Percentiles rank a stretch among this genome's conserved stretches.
phyloP scores from a whole-genome alignment of 2,329 filamentous ascomycete genomes.

The Hirsutella thompsonii region DNA sequence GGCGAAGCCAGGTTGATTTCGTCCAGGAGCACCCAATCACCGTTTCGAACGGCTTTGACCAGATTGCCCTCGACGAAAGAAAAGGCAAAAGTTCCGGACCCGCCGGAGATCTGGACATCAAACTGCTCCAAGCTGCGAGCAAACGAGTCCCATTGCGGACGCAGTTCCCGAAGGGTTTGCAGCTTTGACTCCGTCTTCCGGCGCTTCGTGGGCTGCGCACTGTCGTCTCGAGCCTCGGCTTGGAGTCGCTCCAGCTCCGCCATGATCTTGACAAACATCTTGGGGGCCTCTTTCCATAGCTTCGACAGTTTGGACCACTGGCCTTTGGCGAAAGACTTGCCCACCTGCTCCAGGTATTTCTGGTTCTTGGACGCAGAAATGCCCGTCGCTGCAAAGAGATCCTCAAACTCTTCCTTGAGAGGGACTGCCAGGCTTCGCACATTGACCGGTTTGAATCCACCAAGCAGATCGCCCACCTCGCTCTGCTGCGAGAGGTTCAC shows the following conservation, averaged over 20 bases:
- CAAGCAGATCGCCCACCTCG: conserved; percentile 88
- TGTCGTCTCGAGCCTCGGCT: conserved; percentile 17
- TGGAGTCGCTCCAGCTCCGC: conserved; percentile 35
- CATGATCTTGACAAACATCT: conserved; percentile 68
- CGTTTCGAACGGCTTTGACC: conserved; percentile 88
- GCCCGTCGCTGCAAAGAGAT: conserved; percentile 70
- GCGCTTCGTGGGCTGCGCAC: conserved; percentile 54
- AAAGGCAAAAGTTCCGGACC: conserved; percentile 73
- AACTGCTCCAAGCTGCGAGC: conserved; percentile 62
- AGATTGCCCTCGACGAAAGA: conserved; percentile 94
- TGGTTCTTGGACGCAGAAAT: conserved; percentile 84
- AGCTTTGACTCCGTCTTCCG: conserved; percentile 55
- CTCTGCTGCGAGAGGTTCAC: conserved; percentile 98
- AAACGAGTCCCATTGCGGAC: conserved; percentile 70
- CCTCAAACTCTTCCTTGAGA: conserved; percentile 85
- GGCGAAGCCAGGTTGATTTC: conserved; percentile 95
- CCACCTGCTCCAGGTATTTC: conserved; percentile 69
- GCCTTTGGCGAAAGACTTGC: conserved; percentile 65
- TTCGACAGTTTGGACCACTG: conserved; percentile 82
- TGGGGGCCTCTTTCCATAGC: conserved; percentile 78
- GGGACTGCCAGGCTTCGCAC: conserved; percentile 78
- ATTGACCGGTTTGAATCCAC: conserved; percentile 93
- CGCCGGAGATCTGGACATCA: conserved; percentile 62
- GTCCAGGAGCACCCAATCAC: conserved; percentile 92
- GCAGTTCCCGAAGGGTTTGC: conserved; percentile 43